Percentiles rank a stretch among this genome's conserved stretches.
These are phyloP conservation scores for Citrus medica DNA, from an alignment of 345 rosid species.

Conservation along the genomic window DNA sequence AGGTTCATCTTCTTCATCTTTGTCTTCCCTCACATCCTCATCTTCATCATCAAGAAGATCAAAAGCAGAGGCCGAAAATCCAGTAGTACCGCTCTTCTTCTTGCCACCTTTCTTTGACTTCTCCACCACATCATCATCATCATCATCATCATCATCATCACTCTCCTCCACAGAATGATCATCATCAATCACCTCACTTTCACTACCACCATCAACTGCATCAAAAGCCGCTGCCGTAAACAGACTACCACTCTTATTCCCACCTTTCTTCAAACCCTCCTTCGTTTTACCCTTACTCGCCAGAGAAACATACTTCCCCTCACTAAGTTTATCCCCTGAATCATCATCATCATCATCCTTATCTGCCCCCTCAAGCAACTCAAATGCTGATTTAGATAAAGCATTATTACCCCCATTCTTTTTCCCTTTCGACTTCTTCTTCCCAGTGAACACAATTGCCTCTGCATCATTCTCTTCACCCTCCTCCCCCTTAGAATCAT, in stretches of 20 bases:
- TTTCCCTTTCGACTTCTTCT: slow-evolving; percentile 55
- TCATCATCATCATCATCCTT: slow-evolving; percentile 30
- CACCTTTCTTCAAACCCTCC: slow-evolving; percentile 33
- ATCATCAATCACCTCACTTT: slow-evolving; percentile 30
- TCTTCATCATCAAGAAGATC: slow-evolving; percentile 23
- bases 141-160: slow-evolving; percentile 31
- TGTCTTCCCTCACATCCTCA: background rate
- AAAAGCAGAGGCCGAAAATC: slow-evolving; percentile 22
- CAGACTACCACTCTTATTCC: slow-evolving; percentile 34
- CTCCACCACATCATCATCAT: slow-evolving; percentile 24
- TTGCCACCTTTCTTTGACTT: no score
- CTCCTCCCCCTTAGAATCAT: slow-evolving; percentile 27
- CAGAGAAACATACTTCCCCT: slow-evolving; percentile 35
- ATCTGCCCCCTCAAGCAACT: slow-evolving; percentile 39
- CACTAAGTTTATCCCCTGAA: slow-evolving; percentile 24
- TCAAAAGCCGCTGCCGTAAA: slow-evolving; percentile 47
- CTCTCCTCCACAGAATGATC: slow-evolving; percentile 16
- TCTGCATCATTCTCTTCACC: slow-evolving; percentile 34
- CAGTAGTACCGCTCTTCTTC: slow-evolving; percentile 10
- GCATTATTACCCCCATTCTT: slow-evolving; percentile 29
- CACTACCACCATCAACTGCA: slow-evolving; percentile 44
- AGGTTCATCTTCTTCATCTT: slow-evolving; percentile 30
- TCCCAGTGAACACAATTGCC: slow-evolving; percentile 36
- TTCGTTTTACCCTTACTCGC: slow-evolving; percentile 47
- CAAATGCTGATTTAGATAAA: slow-evolving; percentile 37